Evolutionary conservation across 768 basidiomycete genomes (phyloP).

Genomic region (Pulveroboletus sp.): DNA sequence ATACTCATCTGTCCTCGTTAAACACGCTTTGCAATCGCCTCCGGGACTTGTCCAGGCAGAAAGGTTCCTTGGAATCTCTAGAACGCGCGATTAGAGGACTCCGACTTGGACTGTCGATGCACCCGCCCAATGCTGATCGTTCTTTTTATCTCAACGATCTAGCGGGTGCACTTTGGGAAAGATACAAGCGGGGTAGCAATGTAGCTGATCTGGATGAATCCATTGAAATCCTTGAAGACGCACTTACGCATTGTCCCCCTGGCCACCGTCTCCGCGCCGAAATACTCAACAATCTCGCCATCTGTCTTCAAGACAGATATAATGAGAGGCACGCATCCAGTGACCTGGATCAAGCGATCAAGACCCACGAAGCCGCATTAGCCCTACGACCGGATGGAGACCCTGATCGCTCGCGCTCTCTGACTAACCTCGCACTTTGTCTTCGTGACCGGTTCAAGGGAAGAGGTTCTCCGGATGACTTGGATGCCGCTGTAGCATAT

Average conservation of each 20-base stretch:
- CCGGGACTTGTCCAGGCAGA: not conserved
- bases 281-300: constrained; percentile 15
- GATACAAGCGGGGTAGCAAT: not conserved
- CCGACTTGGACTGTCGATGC: not conserved
- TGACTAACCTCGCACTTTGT: constrained; percentile 2
- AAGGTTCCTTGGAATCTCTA: not conserved
- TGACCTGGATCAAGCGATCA: constrained; percentile 6
- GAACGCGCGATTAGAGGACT: not conserved
- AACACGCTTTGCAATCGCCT: not conserved
- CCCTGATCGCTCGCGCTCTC: not conserved
- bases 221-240: not conserved
- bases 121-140: not conserved
- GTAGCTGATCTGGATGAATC: constrained; percentile 6
- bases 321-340: not conserved
- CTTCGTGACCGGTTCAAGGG: not conserved
- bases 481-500: not conserved
- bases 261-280: not conserved
- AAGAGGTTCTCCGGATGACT: not conserved
- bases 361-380: constrained; percentile 4
- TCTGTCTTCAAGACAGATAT: constrained; percentile 1
- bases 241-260: not conserved
- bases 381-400: not conserved
- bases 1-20: not conserved
- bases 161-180: constrained; percentile 2
- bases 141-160: constrained; percentile 1